Evolutionary conservation across 2,329 filamentous ascomycete genomes (phyloP).

Genomic region (Beauveria pseudobassiana): DNA sequence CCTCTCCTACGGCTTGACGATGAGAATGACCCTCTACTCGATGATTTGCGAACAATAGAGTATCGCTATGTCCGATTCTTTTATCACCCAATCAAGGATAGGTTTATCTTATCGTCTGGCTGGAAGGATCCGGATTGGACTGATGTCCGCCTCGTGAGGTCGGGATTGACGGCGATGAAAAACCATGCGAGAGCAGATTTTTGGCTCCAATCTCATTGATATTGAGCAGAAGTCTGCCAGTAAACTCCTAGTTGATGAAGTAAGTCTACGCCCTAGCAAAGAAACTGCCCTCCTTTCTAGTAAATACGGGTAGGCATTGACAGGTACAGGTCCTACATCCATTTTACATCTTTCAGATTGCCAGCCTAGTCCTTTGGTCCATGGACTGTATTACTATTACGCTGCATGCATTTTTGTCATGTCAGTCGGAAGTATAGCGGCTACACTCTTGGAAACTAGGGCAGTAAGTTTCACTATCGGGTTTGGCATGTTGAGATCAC

Average conservation of each 20-base stretch:
- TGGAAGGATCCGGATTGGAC: slow-evolving; percentile 95
- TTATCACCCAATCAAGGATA: slow-evolving; percentile 83
- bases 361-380: slow-evolving; percentile 90
- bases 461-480: slow-evolving; percentile 46
- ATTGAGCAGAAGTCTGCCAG: slow-evolving; percentile 82
- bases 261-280: slow-evolving; percentile 24
- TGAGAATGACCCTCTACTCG: slow-evolving; percentile 66
- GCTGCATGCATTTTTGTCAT: slow-evolving; percentile 91
- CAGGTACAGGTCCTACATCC: slow-evolving; percentile 74
- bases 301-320: neutral
- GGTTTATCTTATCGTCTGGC: slow-evolving; percentile 75
- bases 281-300: neutral
- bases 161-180: slow-evolving; percentile 82
- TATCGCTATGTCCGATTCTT: slow-evolving; percentile 94
- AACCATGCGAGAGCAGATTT: slow-evolving; percentile 72
- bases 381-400: slow-evolving; percentile 96
- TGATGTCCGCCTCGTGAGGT: slow-evolving; percentile 64
- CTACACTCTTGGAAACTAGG: slow-evolving; percentile 84
- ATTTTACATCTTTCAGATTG: slow-evolving; percentile 97
- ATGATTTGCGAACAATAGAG: slow-evolving; percentile 68
- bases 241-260: slow-evolving; percentile 84
- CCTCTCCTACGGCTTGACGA: slow-evolving; percentile 45
- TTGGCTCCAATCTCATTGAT: slow-evolving; percentile 84
- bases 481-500: neutral
- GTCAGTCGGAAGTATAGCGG: slow-evolving; percentile 83